Evolutionary conservation across 2,329 filamentous ascomycete species (phyloP), one percentile per base, ranked within the genome.

Genomic region (Plenodomus biglobosus): DNA sequence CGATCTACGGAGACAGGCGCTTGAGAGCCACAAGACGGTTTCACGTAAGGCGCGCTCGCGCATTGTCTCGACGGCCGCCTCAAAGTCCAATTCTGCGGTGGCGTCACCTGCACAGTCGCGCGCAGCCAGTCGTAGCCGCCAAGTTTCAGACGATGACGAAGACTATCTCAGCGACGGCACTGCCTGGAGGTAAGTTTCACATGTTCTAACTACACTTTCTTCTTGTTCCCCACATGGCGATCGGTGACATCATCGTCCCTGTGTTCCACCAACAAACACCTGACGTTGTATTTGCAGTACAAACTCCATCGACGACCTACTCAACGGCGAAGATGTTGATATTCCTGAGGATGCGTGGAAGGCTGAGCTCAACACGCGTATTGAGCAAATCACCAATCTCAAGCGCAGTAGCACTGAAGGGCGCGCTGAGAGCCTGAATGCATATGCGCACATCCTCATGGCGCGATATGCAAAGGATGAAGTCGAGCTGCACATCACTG

Each of bases 401-500:
- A 95, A 95, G 78, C 84, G 86, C 56, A 90, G 86, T 71, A 90
- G 85, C 56, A 82, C 80, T 19, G 82, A 88, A 53, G 83, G 84
- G 18, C 83, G 90, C 43, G 86, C 90, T 61, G 77, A 82, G 35
- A 80, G 80, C 22, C 75, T 91, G 40, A 75, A 75, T 38, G 77
- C 77, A 1, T 90, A 86, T 67, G 78, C 80, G 35, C 80, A 85
- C 42, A 77, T 88, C 17, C 70, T 92, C 42, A 88, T 86, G 53
- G 80, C 82, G 38, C 84, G 88, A 60, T 90, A 82, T 65, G 82
- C 85, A 44, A 78, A 83, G 55, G 79, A 84, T 43, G 76, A 86
- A 58, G 77, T 91, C 16, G 79, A 83, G 50, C 68, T 71, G 10
- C 80, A 80, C 37, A 75, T 87, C 8, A 72, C 75, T 11, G 86